Evolutionary conservation across 2,329 filamentous ascomycete genomes (phyloP).

Genomic region (Rhinocladiella similis): DNA sequence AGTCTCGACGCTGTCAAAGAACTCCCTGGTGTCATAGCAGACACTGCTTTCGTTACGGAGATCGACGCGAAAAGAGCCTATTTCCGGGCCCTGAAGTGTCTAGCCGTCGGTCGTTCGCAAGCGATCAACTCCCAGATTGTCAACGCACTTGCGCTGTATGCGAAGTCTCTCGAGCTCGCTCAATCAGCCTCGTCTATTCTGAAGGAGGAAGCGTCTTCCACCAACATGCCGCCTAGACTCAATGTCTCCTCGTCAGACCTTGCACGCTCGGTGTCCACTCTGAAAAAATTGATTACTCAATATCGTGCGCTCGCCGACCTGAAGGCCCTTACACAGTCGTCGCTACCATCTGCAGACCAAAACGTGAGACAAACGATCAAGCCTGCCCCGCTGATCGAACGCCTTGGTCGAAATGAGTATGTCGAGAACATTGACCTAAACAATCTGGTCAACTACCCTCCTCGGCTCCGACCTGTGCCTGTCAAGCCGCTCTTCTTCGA

Average conservation of each 20-base stretch:
- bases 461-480: conserved; percentile 76
- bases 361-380: conserved; percentile 23
- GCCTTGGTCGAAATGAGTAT: conserved; percentile 71
- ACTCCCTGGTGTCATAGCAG: conserved; percentile 83
- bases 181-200: conserved; percentile 53
- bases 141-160: conserved; percentile 83
- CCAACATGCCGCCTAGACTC: conserved; percentile 61
- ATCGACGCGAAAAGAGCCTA: conserved; percentile 78
- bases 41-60: conserved; percentile 72
- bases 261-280: conserved; percentile 59
- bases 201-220: conserved; percentile 38
- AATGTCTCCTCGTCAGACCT: conserved; percentile 63
- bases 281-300: conserved; percentile 73
- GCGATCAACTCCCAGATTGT: conserved; percentile 68
- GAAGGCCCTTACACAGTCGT: conserved; percentile 43
- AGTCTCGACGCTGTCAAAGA: conserved; percentile 89
- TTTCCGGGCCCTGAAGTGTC: conserved; percentile 84
- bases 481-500: conserved; percentile 96
- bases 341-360: not conserved
- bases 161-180: conserved; percentile 67
- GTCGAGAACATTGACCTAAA: conserved; percentile 67
- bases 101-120: conserved; percentile 84
- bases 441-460: conserved; percentile 85
- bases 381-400: conserved; percentile 68
- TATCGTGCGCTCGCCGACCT: conserved; percentile 85